Evolutionary conservation across 75 land plant genomes (phyloP), one percentile per base, ranked within the genome.

Genomic region (Gnetum montanum): DNA sequence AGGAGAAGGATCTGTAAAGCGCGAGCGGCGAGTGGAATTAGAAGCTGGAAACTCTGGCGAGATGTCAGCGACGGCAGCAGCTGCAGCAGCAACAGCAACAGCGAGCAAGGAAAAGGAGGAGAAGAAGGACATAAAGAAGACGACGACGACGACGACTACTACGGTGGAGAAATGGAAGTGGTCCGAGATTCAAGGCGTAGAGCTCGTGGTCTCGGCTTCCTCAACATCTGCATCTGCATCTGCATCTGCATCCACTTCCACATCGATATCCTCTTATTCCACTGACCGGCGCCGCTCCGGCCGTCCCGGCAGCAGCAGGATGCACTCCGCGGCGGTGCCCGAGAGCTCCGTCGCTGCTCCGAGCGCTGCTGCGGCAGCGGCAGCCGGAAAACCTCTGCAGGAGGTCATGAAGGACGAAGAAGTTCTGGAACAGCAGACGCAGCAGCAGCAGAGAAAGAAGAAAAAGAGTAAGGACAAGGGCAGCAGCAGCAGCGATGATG

Each of bases 111-210:
- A n/a, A n/a, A n/a, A n/a, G n/a, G n/a, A n/a, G n/a, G n/a, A n/a
- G n/a, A n/a, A n/a, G n/a, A n/a, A n/a, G n/a, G n/a, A n/a, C n/a
- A n/a, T n/a, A n/a, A n/a, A n/a, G n/a, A n/a, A n/a, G n/a, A n/a
- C n/a, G n/a, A n/a, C n/a, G n/a, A n/a, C n/a, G n/a, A n/a, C n/a
- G n/a, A n/a, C n/a, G n/a, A n/a, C n/a, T n/a, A n/a, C n/a, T n/a
- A 69, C 53, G 46, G 46, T 49, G 6, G 81, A 78, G 70, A 66
- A 70, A 60, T 78, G 77, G 81, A 69, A 35, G 66, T 78, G 77
- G 77, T 69, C 73, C 28, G 81, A 78, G 66, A 78, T 69, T 61
- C 76, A 78, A 34, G 81, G 73, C n/a, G 63, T 73, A 28, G 77
- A 69, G 36, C 66, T 73, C 31, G 55, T 65, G 10, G 29, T 25